Percentiles rank a stretch among this genome's conserved stretches.
Evolutionary conservation across 495 filamentous ascomycete genomes (phyloP).

Genomic region (Durotheca rogersii): DNA sequence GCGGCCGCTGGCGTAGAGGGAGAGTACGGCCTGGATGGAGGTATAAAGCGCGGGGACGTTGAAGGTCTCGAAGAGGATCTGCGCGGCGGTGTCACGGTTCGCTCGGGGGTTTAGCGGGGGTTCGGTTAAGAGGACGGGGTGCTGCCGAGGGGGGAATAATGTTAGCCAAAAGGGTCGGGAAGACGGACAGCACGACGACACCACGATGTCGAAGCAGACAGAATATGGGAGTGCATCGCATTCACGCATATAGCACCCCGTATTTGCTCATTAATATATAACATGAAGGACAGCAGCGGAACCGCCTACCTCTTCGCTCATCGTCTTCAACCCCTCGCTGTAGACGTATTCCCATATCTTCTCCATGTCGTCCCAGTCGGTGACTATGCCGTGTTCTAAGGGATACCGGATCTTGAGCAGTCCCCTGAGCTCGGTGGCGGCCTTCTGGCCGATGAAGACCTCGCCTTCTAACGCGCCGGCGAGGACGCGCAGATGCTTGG

Average conservation of each 20-base stretch:
- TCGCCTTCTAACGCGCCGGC: slow-evolving; percentile 96
- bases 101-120: slow-evolving; percentile 92
- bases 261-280: no score
- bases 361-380: slow-evolving; percentile 99
- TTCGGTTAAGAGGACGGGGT: slow-evolving; percentile 95
- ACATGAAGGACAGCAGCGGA: no score
- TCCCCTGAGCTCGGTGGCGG: slow-evolving; percentile 84
- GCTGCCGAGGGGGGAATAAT: slow-evolving; percentile 49
- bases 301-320: slow-evolving; percentile 87
- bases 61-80: slow-evolving; percentile 98
- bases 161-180: no score
- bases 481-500: slow-evolving; percentile 94
- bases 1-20: slow-evolving; percentile 91
- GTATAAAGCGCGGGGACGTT: slow-evolving; percentile 96
- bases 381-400: slow-evolving; percentile 96
- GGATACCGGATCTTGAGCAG: slow-evolving; percentile 94
- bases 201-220: neutral
- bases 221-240: no score
- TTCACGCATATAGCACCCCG: no score
- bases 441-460: slow-evolving; percentile 92
- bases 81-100: slow-evolving; percentile 94
- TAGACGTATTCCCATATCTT: slow-evolving; percentile 87
- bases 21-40: slow-evolving; percentile 95
- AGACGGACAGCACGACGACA: no score
- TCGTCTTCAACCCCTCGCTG: slow-evolving; percentile 75